These are phyloP conservation scores for Syncephalastrum racemosum DNA, from an alignment of 371 early-diverging fungal species.

Conservation along the genomic window DNA sequence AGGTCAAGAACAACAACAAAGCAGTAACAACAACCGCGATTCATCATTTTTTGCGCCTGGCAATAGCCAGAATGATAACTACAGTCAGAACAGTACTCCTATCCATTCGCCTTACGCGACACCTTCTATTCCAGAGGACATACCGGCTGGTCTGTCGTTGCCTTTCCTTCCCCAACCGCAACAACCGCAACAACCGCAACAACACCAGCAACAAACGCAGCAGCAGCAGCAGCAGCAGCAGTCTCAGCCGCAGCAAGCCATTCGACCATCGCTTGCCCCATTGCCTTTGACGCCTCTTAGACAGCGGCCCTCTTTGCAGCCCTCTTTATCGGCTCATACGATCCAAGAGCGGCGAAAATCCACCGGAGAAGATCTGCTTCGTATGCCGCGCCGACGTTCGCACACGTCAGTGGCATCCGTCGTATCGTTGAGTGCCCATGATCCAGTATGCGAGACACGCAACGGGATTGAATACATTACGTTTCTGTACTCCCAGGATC, in stretches of 20 bases:
- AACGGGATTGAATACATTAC: slow-evolving; percentile 62
- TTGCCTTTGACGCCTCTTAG: not conserved
- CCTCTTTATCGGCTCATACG: not conserved
- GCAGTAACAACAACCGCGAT: no score
- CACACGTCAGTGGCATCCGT: slow-evolving; percentile 43
- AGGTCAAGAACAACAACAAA: no score
- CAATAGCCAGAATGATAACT: no score
- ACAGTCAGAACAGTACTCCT: no score
- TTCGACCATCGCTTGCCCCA: not conserved
- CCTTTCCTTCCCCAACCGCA: no score
- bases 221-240: not conserved
- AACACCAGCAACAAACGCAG: not conserved
- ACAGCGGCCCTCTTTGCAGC: slow-evolving; percentile 20
- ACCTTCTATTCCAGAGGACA: no score
- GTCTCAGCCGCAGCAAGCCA: not conserved
- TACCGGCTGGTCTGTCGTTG: no score
- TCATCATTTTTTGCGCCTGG: no score
- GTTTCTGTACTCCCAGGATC: slow-evolving; percentile 63
- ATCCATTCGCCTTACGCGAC: no score
- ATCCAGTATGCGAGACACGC: slow-evolving; percentile 30
- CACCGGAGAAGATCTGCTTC: no score
- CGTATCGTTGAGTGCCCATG: slow-evolving; percentile 44
- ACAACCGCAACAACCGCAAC: no score
- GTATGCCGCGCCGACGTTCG: slow-evolving; percentile 21
- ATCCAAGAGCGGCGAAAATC: no score